phyloP scores from a whole-genome alignment of 768 basidiomycete genomes.

The Tulasnella sp. region DNA sequence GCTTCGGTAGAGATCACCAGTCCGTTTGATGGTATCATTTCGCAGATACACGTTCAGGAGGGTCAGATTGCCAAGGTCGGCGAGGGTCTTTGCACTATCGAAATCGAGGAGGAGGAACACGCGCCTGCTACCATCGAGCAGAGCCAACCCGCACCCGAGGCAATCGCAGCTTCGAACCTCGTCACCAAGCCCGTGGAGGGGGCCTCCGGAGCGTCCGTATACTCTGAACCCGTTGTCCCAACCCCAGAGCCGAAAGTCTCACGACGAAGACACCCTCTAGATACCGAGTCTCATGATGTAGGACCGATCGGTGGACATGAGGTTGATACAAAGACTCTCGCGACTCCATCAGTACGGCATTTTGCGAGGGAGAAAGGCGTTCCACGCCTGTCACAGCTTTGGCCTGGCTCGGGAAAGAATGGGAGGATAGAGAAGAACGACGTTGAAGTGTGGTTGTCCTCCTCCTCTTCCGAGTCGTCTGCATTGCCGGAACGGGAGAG shows the following conservation, averaged over 20 bases:
- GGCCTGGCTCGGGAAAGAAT: conserved; percentile 59
- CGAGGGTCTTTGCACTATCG: conserved; percentile 59
- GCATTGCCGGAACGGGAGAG: neutral
- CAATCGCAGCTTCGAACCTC: neutral
- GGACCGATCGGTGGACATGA: neutral
- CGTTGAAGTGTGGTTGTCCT: conserved; percentile 38
- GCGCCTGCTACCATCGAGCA: conserved; percentile 14
- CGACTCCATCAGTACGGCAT: conserved; percentile 68
- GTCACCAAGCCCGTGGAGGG: neutral
- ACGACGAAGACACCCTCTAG: conserved; percentile 47
- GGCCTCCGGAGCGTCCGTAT: neutral
- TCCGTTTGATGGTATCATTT: conserved; percentile 68
- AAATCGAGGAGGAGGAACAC: conserved; percentile 53
- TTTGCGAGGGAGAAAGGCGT: conserved; percentile 58
- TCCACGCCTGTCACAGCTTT: conserved; percentile 40
- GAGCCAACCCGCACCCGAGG: neutral
- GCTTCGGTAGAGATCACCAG: conserved; percentile 86
- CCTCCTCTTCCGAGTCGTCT: neutral
- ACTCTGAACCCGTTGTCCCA: neutral
- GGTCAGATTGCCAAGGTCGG: conserved; percentile 82
- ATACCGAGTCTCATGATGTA: conserved; percentile 25
- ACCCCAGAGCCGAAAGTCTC: neutral
- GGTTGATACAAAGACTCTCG: conserved; percentile 38
- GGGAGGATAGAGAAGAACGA: conserved; percentile 70
- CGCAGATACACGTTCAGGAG: conserved; percentile 62